phyloP scores from a whole-genome alignment of 768 basidiomycete genomes.

The Psilocybe cubensis region DNA sequence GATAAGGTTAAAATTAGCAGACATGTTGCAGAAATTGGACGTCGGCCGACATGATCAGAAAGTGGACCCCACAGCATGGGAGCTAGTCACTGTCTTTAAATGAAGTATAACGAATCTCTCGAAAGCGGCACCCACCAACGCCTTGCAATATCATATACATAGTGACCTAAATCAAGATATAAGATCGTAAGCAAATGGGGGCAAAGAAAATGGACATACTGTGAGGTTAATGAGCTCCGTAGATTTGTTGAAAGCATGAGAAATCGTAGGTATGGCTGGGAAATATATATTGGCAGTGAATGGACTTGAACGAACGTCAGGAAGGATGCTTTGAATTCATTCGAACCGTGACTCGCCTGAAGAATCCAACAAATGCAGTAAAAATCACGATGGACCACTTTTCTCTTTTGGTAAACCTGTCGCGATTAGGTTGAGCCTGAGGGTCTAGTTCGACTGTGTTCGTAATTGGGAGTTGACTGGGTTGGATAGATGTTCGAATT shows the following conservation, averaged over 20 bases:
- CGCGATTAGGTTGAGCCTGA: not conserved
- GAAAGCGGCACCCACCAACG: slow-evolving; percentile 42
- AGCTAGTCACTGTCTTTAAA: slow-evolving; percentile 35
- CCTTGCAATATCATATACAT: slow-evolving; percentile 76
- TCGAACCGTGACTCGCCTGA: slow-evolving; percentile 49
- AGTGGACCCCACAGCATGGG: slow-evolving; percentile 75
- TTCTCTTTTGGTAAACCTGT: slow-evolving; percentile 53
- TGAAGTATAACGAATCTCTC: not conserved
- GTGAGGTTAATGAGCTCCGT: slow-evolving; percentile 79
- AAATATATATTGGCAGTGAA: slow-evolving; percentile 80
- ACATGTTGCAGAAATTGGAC: slow-evolving; percentile 66
- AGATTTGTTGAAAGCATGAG: slow-evolving; percentile 63
- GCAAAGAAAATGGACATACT: slow-evolving; percentile 34
- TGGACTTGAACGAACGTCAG: slow-evolving; percentile 42
- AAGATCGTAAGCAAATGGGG: not conserved
- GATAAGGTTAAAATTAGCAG: slow-evolving; percentile 64
- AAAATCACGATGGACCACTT: slow-evolving; percentile 74
- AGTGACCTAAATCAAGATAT: slow-evolving; percentile 44
- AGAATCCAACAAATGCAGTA: slow-evolving; percentile 60
- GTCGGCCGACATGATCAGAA: slow-evolving; percentile 66
- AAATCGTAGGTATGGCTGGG: slow-evolving; percentile 75
- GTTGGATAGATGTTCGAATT: not conserved
- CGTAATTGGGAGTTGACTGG: not conserved
- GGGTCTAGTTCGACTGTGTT: not conserved
- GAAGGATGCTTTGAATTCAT: not conserved